A percentile compares a stretch with the other conserved stretches of the same genome.
phyloP scores from a whole-genome alignment of 179 eudicot species.

The Spergularia azorica region DNA sequence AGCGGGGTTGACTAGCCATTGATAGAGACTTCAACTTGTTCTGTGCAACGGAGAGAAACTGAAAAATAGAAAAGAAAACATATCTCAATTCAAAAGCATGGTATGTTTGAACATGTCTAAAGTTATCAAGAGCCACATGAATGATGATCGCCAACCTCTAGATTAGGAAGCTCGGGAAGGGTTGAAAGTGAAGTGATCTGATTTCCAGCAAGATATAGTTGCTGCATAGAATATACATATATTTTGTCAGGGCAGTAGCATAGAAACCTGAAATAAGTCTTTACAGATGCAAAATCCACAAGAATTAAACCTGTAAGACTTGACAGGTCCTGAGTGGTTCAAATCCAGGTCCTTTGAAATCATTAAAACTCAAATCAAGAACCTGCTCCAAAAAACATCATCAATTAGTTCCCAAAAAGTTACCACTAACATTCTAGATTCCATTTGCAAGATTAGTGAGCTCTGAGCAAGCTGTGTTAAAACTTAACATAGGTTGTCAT shows the following conservation, averaged over 20 bases:
- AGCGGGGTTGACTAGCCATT: conserved; percentile 98
- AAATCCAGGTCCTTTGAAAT: conserved; percentile 94
- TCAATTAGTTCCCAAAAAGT: conserved; percentile 9
- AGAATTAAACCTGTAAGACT: conserved; percentile 82
- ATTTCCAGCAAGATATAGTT: conserved; percentile 98
- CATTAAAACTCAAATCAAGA: conserved; percentile 98
- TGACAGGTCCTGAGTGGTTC: conserved; percentile 93
- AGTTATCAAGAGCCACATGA: neutral
- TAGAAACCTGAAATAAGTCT: neutral
- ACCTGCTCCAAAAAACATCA: conserved; percentile 50
- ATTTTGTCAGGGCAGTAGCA: conserved; percentile 18
- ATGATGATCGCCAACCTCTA: conserved; percentile 63
- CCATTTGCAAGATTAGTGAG: neutral
- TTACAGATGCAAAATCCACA: conserved; percentile 7
- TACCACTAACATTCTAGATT: conserved; percentile 4
- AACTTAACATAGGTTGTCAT: neutral
- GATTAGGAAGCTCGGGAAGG: conserved; percentile 94
- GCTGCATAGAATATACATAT: conserved; percentile 48
- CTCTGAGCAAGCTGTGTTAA: conserved; percentile 6
- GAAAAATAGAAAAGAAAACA: conserved; percentile 22
- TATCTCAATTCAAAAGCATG: conserved; percentile 5
- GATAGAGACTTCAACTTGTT: conserved; percentile 91
- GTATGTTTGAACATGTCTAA: neutral
- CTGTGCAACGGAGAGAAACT: conserved; percentile 97
- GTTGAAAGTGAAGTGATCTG: conserved; percentile 87